Percentiles rank a stretch among this genome's conserved stretches.
These are phyloP conservation scores for Bruguiera hainesii DNA, from an alignment of 441 rosid species.

Conservation along the genomic window DNA sequence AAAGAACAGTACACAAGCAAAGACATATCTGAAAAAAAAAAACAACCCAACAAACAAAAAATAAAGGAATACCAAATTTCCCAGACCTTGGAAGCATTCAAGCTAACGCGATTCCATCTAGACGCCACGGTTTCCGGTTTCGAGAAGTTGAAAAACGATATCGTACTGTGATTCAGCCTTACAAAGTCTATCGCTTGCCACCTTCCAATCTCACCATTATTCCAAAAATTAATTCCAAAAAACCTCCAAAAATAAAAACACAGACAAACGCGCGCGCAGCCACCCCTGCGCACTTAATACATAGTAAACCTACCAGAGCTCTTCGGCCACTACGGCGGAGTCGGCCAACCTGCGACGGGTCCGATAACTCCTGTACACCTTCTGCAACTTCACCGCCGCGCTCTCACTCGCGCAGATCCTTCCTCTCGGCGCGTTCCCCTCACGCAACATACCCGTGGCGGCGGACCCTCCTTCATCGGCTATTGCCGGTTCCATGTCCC, in stretches of 20 bases:
- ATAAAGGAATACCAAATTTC: background rate
- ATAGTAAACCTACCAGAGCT: constrained; percentile 56
- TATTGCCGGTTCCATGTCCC: background rate
- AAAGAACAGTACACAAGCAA: constrained; percentile 3
- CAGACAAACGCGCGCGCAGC: background rate
- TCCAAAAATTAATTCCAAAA: background rate
- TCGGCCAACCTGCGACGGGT: constrained; percentile 90
- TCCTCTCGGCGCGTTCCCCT: constrained; percentile 18
- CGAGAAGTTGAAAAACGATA: constrained; percentile 62
- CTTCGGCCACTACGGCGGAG: constrained; percentile 89
- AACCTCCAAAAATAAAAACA: background rate
- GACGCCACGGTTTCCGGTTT: constrained; percentile 74
- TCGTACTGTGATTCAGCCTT: constrained; percentile 67
- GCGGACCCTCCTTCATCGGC: background rate
- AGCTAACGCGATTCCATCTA: constrained; percentile 67
- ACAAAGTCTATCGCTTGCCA: constrained; percentile 89
- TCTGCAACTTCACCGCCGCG: constrained; percentile 71
- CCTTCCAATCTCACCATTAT: constrained; percentile 37
- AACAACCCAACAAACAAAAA: background rate
- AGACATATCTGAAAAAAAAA: background rate
- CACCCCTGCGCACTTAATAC: too few relatives aligned
- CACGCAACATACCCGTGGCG: background rate
- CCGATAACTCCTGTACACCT: constrained; percentile 82
- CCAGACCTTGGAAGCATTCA: constrained; percentile 80
- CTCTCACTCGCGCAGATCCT: constrained; percentile 14